Evolutionary conservation across 345 rosid genomes (phyloP), one percentile per base, ranked within the genome.

Genomic region (Syzygium oleosum): DNA sequence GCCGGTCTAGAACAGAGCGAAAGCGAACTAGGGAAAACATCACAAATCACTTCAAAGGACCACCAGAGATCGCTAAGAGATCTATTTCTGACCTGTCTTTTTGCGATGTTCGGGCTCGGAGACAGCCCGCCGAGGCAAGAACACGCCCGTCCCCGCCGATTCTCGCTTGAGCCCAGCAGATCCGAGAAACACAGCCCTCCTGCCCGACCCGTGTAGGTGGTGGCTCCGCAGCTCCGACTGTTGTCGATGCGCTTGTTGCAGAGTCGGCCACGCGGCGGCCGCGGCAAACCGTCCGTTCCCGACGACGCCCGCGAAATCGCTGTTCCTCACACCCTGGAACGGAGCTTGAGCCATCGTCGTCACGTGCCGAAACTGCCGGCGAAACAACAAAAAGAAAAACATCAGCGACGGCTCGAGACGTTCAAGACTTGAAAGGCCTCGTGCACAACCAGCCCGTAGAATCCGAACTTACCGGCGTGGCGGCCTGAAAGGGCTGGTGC

Each of bases 71-170:
- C 38, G 49, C 80, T 9, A 73, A 34, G 49, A 73, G 80, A 73
- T 34, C 46, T 19, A 17, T 34, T 38, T 6, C 80, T 73, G 52
- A 95, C 99, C 94, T 53, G 93, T 86, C 89, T 96, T 96, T 91
- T 93, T 93, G n/a, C 92, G 92, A 46, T 91, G 51, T 41, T 92
- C 94, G 34, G 91, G 5, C 13, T 90, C 84, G 4, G 90, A 43
- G 85, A 89, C 90, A 12, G 86, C 53, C 19, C 92, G 93, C 11
- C 96, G 98, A 27, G 99, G 99, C 68, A 97, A 86, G 93, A 97
- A 97, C 5, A 97, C 99, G 5, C 99, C 99, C 8, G 99, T 97
- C 11, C 99, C 99, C 9, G 98, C 86, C 58, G 92, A 95, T 84
- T 91, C 94, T n/a, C 90, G 89, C 90, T 94, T 94, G 19, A 65